Percentiles rank a stretch among this genome's conserved stretches.
These are phyloP conservation scores for Fusarium continuum DNA, from an alignment of 2,329 filamentous ascomycete species.

Conservation along the genomic window DNA sequence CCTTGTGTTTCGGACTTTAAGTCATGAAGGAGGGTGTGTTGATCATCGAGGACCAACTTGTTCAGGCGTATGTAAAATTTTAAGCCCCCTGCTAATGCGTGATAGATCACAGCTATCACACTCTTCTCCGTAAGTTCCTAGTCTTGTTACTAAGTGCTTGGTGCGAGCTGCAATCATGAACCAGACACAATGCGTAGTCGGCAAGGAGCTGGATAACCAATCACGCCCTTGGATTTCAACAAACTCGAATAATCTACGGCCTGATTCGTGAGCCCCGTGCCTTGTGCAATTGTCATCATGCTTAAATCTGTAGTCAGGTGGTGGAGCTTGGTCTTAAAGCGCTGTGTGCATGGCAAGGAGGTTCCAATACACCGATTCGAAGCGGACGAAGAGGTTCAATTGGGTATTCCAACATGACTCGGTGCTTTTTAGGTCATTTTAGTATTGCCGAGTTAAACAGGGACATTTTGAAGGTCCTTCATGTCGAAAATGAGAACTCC, in stretches of 20 bases:
- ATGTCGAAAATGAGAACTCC: not conserved
- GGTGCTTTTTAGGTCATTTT: not conserved
- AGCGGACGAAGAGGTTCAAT: not conserved
- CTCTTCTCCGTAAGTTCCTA: not conserved
- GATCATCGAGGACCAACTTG: not conserved
- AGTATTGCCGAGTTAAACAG: not conserved
- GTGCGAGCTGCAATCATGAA: not conserved
- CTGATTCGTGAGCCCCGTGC: not conserved
- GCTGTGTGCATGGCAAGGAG: not conserved
- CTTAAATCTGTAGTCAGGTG: not conserved
- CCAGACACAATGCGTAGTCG: not conserved
- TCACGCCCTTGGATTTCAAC: not conserved
- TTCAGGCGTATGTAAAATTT: not conserved
- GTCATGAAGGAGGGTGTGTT: not conserved
- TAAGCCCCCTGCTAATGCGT: not conserved
- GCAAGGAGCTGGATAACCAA: not conserved
- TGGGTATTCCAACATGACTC: accelerated
- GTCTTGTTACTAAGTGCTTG: too few species aligned
- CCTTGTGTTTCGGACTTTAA: not conserved
- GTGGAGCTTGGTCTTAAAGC: not conserved
- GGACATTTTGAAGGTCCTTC: not conserved
- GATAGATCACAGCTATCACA: not conserved
- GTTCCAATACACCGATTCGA: not conserved
- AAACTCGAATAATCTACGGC: accelerated
- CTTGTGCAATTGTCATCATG: not conserved